Percentiles rank a stretch among this genome's conserved stretches.
Evolutionary conservation across 306 rosid species (phyloP).

Genomic region (Vigna hirtella): DNA sequence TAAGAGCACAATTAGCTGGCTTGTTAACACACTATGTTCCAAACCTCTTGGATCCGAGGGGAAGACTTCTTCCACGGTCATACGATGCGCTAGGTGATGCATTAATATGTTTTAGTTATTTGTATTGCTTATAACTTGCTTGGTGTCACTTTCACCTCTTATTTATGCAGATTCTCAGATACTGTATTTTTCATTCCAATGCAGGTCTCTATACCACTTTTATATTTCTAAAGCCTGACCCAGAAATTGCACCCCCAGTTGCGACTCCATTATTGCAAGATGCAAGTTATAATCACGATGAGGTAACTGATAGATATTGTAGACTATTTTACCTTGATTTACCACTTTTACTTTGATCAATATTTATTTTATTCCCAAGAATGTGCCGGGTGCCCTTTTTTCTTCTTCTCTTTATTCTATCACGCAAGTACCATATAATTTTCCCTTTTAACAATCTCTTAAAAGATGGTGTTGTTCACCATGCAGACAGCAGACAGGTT

Average conservation of each 20-base stretch:
- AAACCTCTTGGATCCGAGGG: constrained; percentile 87
- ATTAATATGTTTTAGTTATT: constrained; percentile 25
- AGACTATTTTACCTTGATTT: constrained; percentile 30
- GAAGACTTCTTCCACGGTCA: constrained; percentile 92
- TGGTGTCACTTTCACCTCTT: constrained; percentile 30
- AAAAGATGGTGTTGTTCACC: not conserved
- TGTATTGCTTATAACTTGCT: constrained; percentile 8
- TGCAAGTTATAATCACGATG: constrained; percentile 65
- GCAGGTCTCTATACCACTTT: constrained; percentile 90
- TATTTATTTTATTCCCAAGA: constrained; percentile 13
- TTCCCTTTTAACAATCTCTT: not conserved
- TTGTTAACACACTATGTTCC: constrained; percentile 67
- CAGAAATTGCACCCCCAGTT: constrained; percentile 75
- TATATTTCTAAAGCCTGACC: constrained; percentile 96
- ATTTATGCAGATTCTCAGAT: constrained; percentile 21
- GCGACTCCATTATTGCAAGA: constrained; percentile 70
- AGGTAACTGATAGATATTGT: constrained; percentile 58
- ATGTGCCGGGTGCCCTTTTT: not conserved
- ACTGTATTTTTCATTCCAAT: constrained; percentile 34
- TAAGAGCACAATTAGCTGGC: constrained; percentile 84
- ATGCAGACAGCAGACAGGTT: not conserved
- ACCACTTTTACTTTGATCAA: constrained; percentile 23
- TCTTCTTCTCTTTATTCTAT: not conserved
- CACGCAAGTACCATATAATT: too few species aligned
- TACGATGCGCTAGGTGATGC: constrained; percentile 82